Evolutionary conservation across 352 stramenopile genomes (phyloP).

Genomic region (Lagenidium giganteum): DNA sequence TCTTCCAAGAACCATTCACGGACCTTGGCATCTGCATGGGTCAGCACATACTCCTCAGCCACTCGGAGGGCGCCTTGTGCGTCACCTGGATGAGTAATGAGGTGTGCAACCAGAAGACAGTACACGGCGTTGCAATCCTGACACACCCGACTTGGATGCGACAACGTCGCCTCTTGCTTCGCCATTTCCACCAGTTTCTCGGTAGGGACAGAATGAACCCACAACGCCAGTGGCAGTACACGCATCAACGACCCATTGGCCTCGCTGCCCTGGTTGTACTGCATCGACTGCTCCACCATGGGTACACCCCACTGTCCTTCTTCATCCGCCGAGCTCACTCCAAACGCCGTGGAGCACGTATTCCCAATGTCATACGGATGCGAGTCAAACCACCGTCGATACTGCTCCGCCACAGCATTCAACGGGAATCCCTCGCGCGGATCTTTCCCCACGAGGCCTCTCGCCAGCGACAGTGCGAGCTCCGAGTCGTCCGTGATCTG

Average conservation of each 20-base stretch:
- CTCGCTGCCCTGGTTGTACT: conserved; percentile 25
- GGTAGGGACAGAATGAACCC: conserved; percentile 17
- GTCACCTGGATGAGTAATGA: conserved; percentile 32
- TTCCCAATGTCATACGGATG: conserved; percentile 48
- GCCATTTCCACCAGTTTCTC: conserved; percentile 25
- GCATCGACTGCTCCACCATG: conserved; percentile 23
- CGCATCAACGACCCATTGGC: conserved; percentile 58
- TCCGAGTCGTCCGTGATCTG: conserved; percentile 69
- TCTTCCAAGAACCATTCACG: conserved; percentile 41
- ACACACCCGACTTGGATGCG: conserved; percentile 43
- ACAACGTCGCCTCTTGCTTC: conserved; percentile 34
- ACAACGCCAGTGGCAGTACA: conserved; percentile 38
- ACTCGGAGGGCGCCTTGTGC: conserved; percentile 24
- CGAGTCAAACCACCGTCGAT: conserved; percentile 27
- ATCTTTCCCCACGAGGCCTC: conserved; percentile 16
- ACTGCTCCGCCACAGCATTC: conserved; percentile 31
- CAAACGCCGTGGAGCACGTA: conserved; percentile 40
- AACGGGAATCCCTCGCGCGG: conserved; percentile 27
- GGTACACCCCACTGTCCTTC: conserved; percentile 8
- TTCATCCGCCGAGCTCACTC: conserved; percentile 8
- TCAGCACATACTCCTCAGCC: conserved; percentile 28
- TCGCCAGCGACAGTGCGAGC: conserved; percentile 38
- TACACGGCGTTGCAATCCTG: conserved; percentile 63
- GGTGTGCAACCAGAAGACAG: conserved; percentile 38
- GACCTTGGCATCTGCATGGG: conserved; percentile 19